Evolutionary conservation across 2,329 filamentous ascomycete species (phyloP).

Genomic region (Fusarium phyllophilum): DNA sequence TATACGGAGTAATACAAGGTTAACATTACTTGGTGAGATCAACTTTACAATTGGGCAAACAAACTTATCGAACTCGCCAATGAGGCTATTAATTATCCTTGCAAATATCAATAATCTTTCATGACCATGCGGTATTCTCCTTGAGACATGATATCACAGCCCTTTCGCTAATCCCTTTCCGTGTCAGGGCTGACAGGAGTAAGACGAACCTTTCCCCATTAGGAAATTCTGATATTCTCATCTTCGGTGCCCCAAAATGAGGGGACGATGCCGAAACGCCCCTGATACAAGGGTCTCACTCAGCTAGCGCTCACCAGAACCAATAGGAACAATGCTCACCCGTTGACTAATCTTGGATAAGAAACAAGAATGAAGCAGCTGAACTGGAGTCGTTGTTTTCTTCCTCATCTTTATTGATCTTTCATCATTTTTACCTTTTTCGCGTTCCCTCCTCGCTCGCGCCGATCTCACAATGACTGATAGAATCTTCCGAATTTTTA

Average conservation of each 20-base stretch:
- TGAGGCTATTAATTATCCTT: accelerated
- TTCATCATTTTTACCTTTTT: constrained; percentile 12
- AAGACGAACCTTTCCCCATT: neutral
- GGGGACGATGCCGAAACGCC: neutral
- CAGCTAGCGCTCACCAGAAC: neutral
- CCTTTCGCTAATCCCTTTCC: no score
- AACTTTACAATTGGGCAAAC: neutral
- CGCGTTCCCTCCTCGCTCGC: neutral
- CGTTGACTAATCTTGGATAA: constrained; percentile 12
- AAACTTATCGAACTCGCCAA: accelerated
- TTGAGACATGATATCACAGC: neutral
- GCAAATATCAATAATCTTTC: no score
- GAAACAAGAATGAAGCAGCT: neutral
- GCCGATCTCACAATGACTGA: constrained; percentile 17
- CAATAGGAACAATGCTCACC: neutral
- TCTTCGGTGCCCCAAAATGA: neutral
- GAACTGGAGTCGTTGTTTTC: neutral
- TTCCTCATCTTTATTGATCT: neutral
- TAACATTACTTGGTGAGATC: neutral
- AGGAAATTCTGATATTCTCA: constrained; percentile 26
- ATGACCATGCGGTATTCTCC: neutral
- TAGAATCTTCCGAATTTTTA: constrained; percentile 50
- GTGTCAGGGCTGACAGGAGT: neutral
- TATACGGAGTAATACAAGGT: neutral
- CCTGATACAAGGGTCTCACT: constrained; percentile 5